Percentiles rank a stretch among this genome's conserved stretches.
Conservation (phyloP, 352 stramenopile genomes). For the Phytophthora macrochlamydospora region DNA sequence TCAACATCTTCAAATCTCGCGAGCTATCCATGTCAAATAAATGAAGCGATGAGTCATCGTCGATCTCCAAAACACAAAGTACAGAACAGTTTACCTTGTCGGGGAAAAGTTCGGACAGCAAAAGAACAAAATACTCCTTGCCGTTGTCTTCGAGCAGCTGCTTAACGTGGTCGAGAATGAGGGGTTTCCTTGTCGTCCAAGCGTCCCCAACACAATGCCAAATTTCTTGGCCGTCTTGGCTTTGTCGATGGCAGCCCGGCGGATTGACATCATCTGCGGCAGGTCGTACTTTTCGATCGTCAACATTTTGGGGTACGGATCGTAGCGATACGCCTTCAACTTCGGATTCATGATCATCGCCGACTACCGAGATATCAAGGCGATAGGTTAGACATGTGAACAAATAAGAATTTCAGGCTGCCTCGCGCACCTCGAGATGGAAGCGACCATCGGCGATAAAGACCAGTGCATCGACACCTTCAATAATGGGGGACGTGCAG, state of each 20-base stretch:
- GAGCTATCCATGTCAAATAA: slow-evolving; percentile 56
- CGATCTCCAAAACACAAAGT: background rate
- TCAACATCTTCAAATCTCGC: slow-evolving; percentile 89
- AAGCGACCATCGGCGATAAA: slow-evolving; percentile 99
- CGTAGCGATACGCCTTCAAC: slow-evolving; percentile 96
- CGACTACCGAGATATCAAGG: slow-evolving; percentile 47
- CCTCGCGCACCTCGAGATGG: slow-evolving; percentile 95
- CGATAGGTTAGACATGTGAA: background rate
- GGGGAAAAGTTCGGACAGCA: slow-evolving; percentile 98
- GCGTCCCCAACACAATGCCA: slow-evolving; percentile 98
- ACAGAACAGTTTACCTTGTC: slow-evolving; percentile 59
- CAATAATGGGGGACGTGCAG: slow-evolving; percentile 96
- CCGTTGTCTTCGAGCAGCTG: slow-evolving; percentile 82
- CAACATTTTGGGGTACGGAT: slow-evolving; percentile 98
- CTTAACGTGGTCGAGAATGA: slow-evolving; percentile 95
- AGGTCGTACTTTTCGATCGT: slow-evolving; percentile 98
- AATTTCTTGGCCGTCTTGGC: slow-evolving; percentile 90
- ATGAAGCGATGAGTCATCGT: slow-evolving; percentile 3
- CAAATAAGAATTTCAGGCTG: background rate
- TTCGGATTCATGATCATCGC: slow-evolving; percentile 99
- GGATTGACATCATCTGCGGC: slow-evolving; percentile 94
- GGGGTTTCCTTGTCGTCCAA: slow-evolving; percentile 98
- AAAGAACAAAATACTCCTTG: slow-evolving; percentile 94
- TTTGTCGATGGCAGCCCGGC: slow-evolving; percentile 79
- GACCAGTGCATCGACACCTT: slow-evolving; percentile 93